phyloP scores from a whole-genome alignment of 495 filamentous ascomycete genomes.

The Podospora comata region DNA sequence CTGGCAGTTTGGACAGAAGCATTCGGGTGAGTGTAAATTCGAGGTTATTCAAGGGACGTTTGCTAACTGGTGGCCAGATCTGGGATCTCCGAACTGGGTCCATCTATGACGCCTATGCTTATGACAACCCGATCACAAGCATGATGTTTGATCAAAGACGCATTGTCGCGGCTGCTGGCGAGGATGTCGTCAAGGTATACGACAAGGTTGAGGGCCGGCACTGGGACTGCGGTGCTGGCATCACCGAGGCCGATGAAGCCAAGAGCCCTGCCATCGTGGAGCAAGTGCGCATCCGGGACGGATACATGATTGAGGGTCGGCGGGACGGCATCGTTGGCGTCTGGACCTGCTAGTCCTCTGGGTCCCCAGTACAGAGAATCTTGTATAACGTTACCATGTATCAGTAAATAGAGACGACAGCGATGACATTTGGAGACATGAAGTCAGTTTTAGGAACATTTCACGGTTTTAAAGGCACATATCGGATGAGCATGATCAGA shows the following conservation, averaged over 20 bases:
- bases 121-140: constrained; percentile 86
- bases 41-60: neutral
- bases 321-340: constrained; percentile 85
- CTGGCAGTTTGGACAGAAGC: constrained; percentile 88
- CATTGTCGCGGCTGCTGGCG: constrained; percentile 86
- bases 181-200: constrained; percentile 93
- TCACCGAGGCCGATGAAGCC: constrained; percentile 58
- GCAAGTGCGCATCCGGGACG: constrained; percentile 85
- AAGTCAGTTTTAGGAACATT: neutral
- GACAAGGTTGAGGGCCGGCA: constrained; percentile 94
- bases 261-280: constrained; percentile 70
- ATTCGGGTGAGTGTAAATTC: constrained; percentile 67
- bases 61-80: constrained; percentile 56
- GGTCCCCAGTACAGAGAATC: neutral
- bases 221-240: constrained; percentile 93
- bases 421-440: neutral
- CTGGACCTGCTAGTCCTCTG: constrained; percentile 63
- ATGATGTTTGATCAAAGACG: constrained; percentile 97
- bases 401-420: neutral
- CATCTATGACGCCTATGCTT: constrained; percentile 94
- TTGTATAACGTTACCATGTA: constrained; percentile 4
- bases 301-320: constrained; percentile 88
- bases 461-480: neutral
- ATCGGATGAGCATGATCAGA: neutral
- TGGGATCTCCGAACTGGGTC: constrained; percentile 97